phyloP scores from a whole-genome alignment of 139 green algal species.

The Spirogloea muscicola region DNA sequence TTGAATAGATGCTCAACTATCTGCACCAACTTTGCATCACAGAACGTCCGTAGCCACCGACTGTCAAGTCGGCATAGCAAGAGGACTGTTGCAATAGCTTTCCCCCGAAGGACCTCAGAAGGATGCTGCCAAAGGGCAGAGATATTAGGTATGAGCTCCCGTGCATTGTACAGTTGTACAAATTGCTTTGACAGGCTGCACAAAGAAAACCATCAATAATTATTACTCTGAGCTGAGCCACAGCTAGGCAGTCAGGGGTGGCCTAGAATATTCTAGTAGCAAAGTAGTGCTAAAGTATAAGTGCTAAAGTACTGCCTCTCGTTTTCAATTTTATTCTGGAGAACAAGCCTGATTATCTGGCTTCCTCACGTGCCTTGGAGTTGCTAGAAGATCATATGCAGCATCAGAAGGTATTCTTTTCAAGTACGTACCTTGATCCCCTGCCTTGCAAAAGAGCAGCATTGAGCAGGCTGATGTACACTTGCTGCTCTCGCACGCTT shows the following conservation, averaged over 20 bases:
- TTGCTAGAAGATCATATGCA: neutral
- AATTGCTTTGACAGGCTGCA: no score
- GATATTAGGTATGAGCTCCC: constrained; percentile 53
- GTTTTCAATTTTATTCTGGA: no score
- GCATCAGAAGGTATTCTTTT: neutral
- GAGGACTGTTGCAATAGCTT: constrained; percentile 51
- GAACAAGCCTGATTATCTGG: no score
- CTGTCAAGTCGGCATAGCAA: constrained; percentile 51
- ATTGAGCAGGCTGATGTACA: constrained; percentile 72
- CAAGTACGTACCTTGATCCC: no score
- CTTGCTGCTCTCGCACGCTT: constrained; percentile 64
- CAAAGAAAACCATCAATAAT: no score
- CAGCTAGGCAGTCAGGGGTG: no score
- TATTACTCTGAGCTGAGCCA: no score
- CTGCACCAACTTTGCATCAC: constrained; percentile 34
- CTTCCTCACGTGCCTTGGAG: no score
- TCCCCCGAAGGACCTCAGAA: constrained; percentile 61
- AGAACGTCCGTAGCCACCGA: constrained; percentile 12
- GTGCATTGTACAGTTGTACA: constrained; percentile 51
- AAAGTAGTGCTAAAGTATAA: no score
- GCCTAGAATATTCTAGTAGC: no score
- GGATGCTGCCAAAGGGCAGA: constrained; percentile 64
- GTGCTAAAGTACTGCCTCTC: no score
- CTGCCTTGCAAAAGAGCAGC: constrained; percentile 47
- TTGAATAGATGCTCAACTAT: constrained; percentile 54